phyloP scores from a whole-genome alignment of 257 asterid species.

The Handroanthus guayacan region DNA sequence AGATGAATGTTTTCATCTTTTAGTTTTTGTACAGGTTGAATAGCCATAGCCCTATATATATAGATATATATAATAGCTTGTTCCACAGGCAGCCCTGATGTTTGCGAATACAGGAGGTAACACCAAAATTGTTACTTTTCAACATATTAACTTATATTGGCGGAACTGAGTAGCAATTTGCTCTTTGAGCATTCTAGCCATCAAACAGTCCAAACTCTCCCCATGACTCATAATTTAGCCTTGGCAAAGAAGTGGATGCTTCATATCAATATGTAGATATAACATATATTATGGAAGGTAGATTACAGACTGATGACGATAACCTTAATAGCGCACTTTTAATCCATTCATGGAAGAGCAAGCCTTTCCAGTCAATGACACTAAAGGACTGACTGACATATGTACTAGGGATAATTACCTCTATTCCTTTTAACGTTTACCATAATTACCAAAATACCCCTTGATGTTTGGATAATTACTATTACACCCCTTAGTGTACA shows the following conservation, averaged over 20 bases:
- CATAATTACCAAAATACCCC: no score
- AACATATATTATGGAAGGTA: constrained; percentile 2
- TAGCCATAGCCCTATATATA: not conserved
- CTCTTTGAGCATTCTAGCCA: not conserved
- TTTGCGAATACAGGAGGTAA: not conserved
- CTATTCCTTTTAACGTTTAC: no score
- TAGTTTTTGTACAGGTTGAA: not conserved
- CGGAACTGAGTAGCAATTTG: not conserved
- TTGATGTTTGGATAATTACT: no score
- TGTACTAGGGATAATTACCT: no score
- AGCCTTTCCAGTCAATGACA: not conserved
- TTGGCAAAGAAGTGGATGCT: not conserved
- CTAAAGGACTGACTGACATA: not conserved
- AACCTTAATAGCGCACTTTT: not conserved
- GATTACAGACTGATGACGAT: not conserved
- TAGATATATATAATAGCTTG: not conserved
- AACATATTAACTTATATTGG: not conserved
- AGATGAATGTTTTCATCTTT: not conserved
- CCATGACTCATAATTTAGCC: not conserved
- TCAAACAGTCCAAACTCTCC: not conserved
- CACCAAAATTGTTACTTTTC: not conserved
- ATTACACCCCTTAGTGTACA: no score
- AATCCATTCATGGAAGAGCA: not conserved
- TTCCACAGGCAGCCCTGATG: not conserved
- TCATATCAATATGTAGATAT: not conserved